These are phyloP conservation scores for Teratosphaeria epicoccoides DNA, from an alignment of 2,329 filamentous ascomycete genomes.

Conservation along the genomic window DNA sequence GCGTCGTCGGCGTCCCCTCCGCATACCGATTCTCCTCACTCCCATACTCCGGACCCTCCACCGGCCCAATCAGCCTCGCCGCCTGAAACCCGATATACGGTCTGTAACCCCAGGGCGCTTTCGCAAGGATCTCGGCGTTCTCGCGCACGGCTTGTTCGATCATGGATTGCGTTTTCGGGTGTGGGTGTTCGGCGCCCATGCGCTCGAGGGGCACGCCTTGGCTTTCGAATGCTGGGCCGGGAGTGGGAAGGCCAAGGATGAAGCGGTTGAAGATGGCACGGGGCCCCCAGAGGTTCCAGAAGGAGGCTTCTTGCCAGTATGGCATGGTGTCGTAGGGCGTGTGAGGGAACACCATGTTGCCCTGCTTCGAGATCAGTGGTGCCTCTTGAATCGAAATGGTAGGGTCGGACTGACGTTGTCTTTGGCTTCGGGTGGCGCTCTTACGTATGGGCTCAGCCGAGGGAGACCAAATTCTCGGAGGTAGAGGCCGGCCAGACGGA, in stretches of 20 bases:
- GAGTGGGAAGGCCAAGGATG: neutral
- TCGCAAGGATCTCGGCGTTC: neutral
- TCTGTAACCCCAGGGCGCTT: neutral
- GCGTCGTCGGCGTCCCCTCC: neutral
- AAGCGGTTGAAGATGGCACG: neutral
- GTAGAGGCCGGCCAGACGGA: neutral
- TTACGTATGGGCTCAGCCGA: neutral
- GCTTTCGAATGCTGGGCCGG: neutral
- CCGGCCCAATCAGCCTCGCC: neutral
- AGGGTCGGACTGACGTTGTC: neutral
- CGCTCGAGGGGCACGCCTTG: neutral
- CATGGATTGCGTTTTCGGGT: neutral
- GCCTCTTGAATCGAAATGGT: neutral
- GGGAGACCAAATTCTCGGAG: neutral
- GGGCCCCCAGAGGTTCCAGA: neutral
- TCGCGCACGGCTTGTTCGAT: neutral
- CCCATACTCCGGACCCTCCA: neutral
- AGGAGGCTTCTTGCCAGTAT: neutral
- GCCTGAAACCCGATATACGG: neutral
- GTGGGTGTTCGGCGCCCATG: neutral
- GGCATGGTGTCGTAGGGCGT: neutral
- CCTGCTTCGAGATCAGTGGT: neutral
- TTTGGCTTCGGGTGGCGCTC: neutral
- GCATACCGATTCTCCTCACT: neutral
- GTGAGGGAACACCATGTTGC: neutral